Percentiles rank a stretch among this genome's conserved stretches.
These are phyloP conservation scores for Trypanosoma boissoni DNA, from an alignment of 208 protist genomes.

Conservation along the genomic window DNA sequence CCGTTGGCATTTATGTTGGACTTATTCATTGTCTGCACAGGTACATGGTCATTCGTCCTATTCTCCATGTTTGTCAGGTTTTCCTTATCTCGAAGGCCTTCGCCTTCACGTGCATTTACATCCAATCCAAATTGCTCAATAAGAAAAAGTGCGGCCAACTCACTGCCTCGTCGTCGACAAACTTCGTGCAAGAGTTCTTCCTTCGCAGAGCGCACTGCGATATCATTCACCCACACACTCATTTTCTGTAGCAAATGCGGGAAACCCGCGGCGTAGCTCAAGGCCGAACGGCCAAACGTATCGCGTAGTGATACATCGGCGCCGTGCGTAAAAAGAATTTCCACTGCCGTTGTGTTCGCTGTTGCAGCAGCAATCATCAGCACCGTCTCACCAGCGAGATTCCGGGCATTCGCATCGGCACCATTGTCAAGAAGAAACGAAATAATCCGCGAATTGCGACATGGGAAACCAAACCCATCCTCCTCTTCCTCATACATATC, in stretches of 20 bases:
- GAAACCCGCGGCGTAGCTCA: slow-evolving; percentile 57
- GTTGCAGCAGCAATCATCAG: slow-evolving; percentile 68
- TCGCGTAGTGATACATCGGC: slow-evolving; percentile 45
- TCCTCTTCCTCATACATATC: slow-evolving; percentile 12
- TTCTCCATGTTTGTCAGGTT: background rate
- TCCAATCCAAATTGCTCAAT: slow-evolving; percentile 60
- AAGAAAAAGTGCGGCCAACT: slow-evolving; percentile 54
- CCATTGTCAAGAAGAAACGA: slow-evolving; percentile 76
- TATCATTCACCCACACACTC: slow-evolving; percentile 40
- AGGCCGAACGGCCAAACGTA: slow-evolving; percentile 28
- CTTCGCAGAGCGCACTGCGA: slow-evolving; percentile 15
- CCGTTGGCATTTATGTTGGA: too few relatives aligned
- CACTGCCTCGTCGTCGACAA: slow-evolving; percentile 27
- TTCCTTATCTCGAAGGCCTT: background rate
- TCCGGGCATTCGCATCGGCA: slow-evolving; percentile 52
- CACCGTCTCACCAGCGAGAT: slow-evolving; percentile 53
- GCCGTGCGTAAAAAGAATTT: slow-evolving; percentile 52
- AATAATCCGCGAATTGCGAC: slow-evolving; percentile 53
- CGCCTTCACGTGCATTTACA: slow-evolving; percentile 48
- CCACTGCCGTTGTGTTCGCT: slow-evolving; percentile 41
- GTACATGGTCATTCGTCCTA: background rate
- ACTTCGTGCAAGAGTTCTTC: slow-evolving; percentile 58
- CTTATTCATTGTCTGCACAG: slow-evolving; percentile 29
- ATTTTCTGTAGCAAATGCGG: slow-evolving; percentile 55
- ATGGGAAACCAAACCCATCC: slow-evolving; percentile 20